Evolutionary conservation across 169 alveolate species (phyloP).

Genomic region (Eimeria mitis): DNA sequence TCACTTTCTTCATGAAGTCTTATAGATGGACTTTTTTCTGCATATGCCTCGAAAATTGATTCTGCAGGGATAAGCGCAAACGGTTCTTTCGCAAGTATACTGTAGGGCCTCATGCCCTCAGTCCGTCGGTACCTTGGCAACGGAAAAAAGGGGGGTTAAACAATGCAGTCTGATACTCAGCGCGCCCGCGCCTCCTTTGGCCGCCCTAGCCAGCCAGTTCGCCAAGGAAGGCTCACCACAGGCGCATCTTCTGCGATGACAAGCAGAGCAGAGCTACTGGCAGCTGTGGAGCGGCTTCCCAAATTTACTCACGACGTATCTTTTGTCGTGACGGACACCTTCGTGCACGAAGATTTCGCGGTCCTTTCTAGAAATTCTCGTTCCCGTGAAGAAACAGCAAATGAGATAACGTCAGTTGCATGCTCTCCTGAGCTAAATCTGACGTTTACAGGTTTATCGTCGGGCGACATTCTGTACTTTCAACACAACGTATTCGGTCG

Average conservation of each 20-base stretch:
- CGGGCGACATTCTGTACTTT: slow-evolving; percentile 51
- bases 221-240: neutral
- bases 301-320: slow-evolving; percentile 2
- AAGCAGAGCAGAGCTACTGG: neutral
- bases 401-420: slow-evolving; percentile 28
- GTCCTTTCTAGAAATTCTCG: neutral
- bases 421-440: slow-evolving; percentile 28
- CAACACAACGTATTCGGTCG: neutral
- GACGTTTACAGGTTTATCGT: slow-evolving; percentile 29
- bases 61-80: neutral
- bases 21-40: neutral
- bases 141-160: neutral
- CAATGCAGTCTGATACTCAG: slow-evolving; percentile 41
- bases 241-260: neutral
- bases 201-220: neutral
- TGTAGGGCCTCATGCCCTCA: neutral
- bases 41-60: neutral
- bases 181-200: slow-evolving; percentile 11
- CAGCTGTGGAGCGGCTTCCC: slow-evolving; percentile 21
- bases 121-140: neutral
- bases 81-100: neutral
- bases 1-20: neutral
- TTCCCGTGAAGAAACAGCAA: slow-evolving; percentile 6
- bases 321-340: slow-evolving; percentile 31
- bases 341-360: slow-evolving; percentile 31